phyloP scores from a whole-genome alignment of 2,329 filamentous ascomycete genomes.

The Sporothrix protearum region DNA sequence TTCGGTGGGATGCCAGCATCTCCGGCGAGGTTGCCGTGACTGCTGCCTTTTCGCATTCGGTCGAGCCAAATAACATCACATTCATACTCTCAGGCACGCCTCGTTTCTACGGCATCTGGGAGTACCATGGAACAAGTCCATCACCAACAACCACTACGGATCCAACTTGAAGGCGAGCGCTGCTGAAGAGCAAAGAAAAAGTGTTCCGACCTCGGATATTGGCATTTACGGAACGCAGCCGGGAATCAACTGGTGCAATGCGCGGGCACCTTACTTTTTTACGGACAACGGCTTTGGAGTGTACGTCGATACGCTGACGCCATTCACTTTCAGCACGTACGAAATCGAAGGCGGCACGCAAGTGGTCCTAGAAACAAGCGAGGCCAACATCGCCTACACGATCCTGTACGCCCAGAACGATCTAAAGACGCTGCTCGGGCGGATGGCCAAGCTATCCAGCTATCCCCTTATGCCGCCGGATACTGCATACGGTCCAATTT shows the following conservation, averaged over 20 bases:
- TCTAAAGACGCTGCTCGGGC: constrained; percentile 16
- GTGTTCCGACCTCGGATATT: constrained; percentile 14
- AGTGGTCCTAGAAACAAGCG: constrained; percentile 35
- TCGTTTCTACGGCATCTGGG: constrained; percentile 23
- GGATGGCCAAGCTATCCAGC: constrained; percentile 33
- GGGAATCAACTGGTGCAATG: constrained; percentile 37
- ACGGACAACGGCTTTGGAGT: constrained; percentile 35
- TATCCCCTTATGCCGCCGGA: constrained; percentile 35
- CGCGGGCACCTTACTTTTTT: constrained; percentile 37
- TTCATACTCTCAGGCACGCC: neutral
- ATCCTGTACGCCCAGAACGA: constrained; percentile 30
- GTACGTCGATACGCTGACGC: constrained; percentile 35
- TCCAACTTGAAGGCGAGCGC: neutral
- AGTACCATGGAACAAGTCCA: constrained; percentile 26
- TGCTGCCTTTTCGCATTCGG: neutral
- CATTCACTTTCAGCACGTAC: constrained; percentile 35
- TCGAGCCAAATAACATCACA: neutral
- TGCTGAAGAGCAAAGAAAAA: neutral
- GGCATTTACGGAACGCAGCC: constrained; percentile 32
- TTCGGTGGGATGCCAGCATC: constrained; percentile 11
- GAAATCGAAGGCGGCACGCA: constrained; percentile 21
- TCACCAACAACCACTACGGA: constrained; percentile 18
- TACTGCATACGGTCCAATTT: constrained; percentile 35
- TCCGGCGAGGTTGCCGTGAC: neutral
- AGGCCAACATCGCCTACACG: constrained; percentile 33